Evolutionary conservation across 2,329 filamentous ascomycete species (phyloP).

Genomic region (Nemania sp.): DNA sequence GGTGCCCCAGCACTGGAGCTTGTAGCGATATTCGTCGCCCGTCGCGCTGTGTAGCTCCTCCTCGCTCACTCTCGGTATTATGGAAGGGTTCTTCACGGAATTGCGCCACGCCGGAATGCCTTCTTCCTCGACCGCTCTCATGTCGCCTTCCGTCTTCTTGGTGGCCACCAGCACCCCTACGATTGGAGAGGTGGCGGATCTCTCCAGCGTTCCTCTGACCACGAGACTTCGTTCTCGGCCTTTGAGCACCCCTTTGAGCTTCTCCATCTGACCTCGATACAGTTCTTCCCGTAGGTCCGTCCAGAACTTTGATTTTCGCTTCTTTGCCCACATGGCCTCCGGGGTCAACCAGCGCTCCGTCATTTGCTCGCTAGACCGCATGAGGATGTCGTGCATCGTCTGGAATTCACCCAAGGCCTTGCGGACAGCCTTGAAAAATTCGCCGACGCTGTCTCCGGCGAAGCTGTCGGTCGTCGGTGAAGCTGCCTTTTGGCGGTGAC

Average conservation of each 20-base stretch:
- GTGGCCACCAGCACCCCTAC: slow-evolving; percentile 3
- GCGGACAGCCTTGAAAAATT: background rate
- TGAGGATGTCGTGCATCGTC: background rate
- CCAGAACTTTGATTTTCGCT: background rate
- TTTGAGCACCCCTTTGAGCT: background rate
- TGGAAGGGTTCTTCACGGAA: background rate
- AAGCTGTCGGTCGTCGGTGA: background rate
- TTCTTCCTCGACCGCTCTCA: background rate
- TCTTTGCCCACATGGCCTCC: background rate
- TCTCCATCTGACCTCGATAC: background rate
- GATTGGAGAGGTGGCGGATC: background rate
- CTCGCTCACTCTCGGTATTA: background rate
- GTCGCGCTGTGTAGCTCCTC: background rate
- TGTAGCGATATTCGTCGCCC: background rate
- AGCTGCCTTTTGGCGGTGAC: background rate
- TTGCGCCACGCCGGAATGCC: background rate
- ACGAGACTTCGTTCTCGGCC: background rate
- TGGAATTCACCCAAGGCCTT: background rate
- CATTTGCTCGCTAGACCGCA: background rate
- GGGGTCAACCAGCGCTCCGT: background rate
- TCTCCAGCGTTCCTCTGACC: background rate
- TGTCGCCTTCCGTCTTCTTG: background rate
- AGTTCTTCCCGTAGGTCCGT: background rate
- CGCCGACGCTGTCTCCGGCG: background rate
- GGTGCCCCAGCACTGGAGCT: background rate